Percentiles rank a stretch among this genome's conserved stretches.
phyloP scores from a whole-genome alignment of 2,329 filamentous ascomycete genomes.

The Talaromyces albobiverticillius region DNA sequence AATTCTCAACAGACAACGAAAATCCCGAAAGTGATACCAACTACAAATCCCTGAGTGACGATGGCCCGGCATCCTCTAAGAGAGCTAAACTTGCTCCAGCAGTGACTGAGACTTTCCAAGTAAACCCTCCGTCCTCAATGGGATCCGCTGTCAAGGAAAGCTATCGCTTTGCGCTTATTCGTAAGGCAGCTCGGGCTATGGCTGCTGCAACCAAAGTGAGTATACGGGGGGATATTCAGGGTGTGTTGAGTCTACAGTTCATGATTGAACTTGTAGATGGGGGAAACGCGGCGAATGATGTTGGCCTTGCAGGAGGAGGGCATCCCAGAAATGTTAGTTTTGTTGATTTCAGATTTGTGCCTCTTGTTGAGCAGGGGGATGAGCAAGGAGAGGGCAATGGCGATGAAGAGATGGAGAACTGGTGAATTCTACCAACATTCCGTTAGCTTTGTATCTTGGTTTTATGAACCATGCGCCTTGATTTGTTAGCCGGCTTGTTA shows the following conservation, averaged over 20 bases:
- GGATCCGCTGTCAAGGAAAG: conserved; percentile 66
- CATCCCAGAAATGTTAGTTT: conserved; percentile 36
- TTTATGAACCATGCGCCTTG: too few species aligned
- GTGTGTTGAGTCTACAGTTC: conserved; percentile 90
- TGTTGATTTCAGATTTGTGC: conserved; percentile 48
- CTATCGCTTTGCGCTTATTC: conserved; percentile 85
- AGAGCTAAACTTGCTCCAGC: conserved; percentile 39
- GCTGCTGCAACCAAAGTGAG: conserved; percentile 87
- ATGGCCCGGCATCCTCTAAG: conserved; percentile 33
- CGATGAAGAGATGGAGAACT: not conserved
- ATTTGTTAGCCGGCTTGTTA: too few species aligned
- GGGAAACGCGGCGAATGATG: conserved; percentile 18
- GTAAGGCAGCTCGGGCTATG: conserved; percentile 89
- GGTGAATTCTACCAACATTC: too few species aligned
- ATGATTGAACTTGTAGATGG: conserved; percentile 77
- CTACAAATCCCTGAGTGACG: conserved; percentile 34
- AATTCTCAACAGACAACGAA: conserved; percentile 53
- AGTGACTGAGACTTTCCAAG: conserved; percentile 52
- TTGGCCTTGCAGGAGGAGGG: conserved; percentile 20
- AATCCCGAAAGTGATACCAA: conserved; percentile 24
- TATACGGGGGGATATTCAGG: conserved; percentile 80
- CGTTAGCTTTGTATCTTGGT: too few species aligned
- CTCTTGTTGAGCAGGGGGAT: conserved; percentile 40
- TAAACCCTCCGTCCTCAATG: conserved; percentile 54
- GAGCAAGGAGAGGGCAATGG: conserved; percentile 18